These are phyloP conservation scores for Scopulariopsis brevicaulis DNA, from an alignment of 2,329 filamentous ascomycete genomes.

Conservation along the genomic window DNA sequence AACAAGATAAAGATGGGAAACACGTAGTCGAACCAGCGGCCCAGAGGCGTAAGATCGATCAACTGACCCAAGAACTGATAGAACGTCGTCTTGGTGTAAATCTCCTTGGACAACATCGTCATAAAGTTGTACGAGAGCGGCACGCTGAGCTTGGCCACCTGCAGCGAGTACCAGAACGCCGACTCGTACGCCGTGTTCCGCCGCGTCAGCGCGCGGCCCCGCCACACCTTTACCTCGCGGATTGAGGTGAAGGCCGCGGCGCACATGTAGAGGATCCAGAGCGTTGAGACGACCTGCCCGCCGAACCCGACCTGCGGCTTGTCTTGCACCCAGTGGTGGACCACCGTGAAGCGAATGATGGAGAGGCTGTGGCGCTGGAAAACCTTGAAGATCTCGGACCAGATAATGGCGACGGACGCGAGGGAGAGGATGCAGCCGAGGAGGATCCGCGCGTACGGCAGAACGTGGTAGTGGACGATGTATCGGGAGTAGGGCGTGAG, in stretches of 20 bases:
- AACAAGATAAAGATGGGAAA: conserved; percentile 84
- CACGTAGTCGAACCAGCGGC: conserved; percentile 73
- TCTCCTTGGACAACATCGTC: conserved; percentile 65
- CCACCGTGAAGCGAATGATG: conserved; percentile 51
- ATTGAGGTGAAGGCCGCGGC: conserved; percentile 77
- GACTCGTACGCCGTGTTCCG: conserved; percentile 88
- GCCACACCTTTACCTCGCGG: conserved; percentile 94
- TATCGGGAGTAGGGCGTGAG: conserved; percentile 77
- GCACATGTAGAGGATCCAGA: conserved; percentile 96
- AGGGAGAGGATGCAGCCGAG: conserved; percentile 58
- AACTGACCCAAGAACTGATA: conserved; percentile 75
- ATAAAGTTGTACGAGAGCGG: conserved; percentile 94
- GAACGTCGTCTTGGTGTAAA: conserved; percentile 73
- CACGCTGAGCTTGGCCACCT: conserved; percentile 85
- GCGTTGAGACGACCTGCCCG: conserved; percentile 71
- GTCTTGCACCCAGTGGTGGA: conserved; percentile 63
- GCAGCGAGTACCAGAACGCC: conserved; percentile 90
- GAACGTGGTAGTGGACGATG: conserved; percentile 59
- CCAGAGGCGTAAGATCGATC: conserved; percentile 74
- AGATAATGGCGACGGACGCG: conserved; percentile 75
- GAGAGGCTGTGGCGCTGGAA: conserved; percentile 51
- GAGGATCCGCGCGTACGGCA: conserved; percentile 56
- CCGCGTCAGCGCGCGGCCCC: conserved; percentile 78
- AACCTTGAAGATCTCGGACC: conserved; percentile 88
- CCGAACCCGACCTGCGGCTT: conserved; percentile 72